Conservation (phyloP, 352 stramenopile genomes). For the Globisporangium sylvaticum region DNA sequence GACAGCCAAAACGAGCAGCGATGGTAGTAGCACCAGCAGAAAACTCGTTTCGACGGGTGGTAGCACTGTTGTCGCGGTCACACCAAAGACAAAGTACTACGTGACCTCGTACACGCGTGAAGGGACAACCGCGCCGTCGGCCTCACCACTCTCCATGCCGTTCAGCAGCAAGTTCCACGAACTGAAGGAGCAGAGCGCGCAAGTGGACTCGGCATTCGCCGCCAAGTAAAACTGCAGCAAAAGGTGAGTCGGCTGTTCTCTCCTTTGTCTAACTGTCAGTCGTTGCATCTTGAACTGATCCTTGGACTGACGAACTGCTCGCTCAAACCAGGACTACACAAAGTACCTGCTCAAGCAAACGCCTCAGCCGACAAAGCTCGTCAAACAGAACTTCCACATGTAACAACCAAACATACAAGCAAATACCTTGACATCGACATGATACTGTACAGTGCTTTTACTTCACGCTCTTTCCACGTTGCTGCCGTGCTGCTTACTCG, state of each 20-base stretch:
- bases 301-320: background rate
- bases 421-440: background rate
- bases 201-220: slow-evolving; percentile 25
- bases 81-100: slow-evolving; percentile 30
- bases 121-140: background rate
- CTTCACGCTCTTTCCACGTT: background rate
- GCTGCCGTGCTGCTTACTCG: slow-evolving; percentile 25
- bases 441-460: slow-evolving; percentile 1
- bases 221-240: slow-evolving; percentile 44
- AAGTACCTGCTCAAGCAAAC: slow-evolving; percentile 44
- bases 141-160: slow-evolving; percentile 1
- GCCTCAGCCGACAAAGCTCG: slow-evolving; percentile 25
- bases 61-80: slow-evolving; percentile 12
- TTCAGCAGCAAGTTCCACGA: slow-evolving; percentile 25
- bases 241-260: slow-evolving; percentile 26
- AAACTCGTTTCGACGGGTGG: background rate
- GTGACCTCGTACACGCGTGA: slow-evolving; percentile 34
- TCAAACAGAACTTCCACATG: slow-evolving; percentile 33
- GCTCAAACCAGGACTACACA: slow-evolving; percentile 27
- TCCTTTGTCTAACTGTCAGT: background rate
- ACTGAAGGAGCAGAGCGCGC: slow-evolving; percentile 26
- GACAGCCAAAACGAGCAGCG: background rate
- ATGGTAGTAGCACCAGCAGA: background rate
- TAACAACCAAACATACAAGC: slow-evolving; percentile 14
- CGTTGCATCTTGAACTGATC: background rate